These are phyloP conservation scores for Naganishia sp. DNA, from an alignment of 1,284 basidiomycete species.

Conservation along the genomic window DNA sequence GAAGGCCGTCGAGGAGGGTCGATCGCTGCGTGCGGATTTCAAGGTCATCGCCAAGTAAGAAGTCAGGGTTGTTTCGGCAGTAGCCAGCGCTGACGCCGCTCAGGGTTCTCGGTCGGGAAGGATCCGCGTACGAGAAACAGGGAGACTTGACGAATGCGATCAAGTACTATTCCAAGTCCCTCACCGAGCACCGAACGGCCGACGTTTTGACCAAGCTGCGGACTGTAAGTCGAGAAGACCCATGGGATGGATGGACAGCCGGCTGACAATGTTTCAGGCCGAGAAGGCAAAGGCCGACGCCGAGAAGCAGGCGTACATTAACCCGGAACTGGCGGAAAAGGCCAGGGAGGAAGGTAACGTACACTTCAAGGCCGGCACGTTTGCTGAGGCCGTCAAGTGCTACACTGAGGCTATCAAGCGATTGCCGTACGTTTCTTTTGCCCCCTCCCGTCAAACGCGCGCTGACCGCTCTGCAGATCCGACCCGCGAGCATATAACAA, in stretches of 20 bases:
- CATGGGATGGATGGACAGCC: not conserved
- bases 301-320: constrained; percentile 81
- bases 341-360: constrained; percentile 91
- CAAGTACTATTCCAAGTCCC: constrained; percentile 86
- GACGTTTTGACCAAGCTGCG: constrained; percentile 89
- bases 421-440: constrained; percentile 62
- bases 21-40: constrained; percentile 62
- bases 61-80: not conserved
- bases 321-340: constrained; percentile 77
- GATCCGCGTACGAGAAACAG: constrained; percentile 80
- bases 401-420: constrained; percentile 98
- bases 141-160: constrained; percentile 75
- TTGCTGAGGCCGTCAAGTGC: constrained; percentile 84
- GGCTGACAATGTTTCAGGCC: constrained; percentile 47
- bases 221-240: constrained; percentile 51
- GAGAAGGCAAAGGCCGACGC: constrained; percentile 78
- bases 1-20: constrained; percentile 92
- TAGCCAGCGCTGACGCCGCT: constrained; percentile 15
- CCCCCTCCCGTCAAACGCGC: not conserved
- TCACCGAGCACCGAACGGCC: constrained; percentile 95
- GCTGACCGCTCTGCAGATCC: constrained; percentile 38
- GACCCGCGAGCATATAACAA: constrained; percentile 96
- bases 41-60: constrained; percentile 61
- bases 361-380: constrained; percentile 88
- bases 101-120: constrained; percentile 86